Evolutionary conservation across 148 eudicot species (phyloP), one percentile per base, ranked within the genome.

Genomic region (Spergularia bocconei): DNA sequence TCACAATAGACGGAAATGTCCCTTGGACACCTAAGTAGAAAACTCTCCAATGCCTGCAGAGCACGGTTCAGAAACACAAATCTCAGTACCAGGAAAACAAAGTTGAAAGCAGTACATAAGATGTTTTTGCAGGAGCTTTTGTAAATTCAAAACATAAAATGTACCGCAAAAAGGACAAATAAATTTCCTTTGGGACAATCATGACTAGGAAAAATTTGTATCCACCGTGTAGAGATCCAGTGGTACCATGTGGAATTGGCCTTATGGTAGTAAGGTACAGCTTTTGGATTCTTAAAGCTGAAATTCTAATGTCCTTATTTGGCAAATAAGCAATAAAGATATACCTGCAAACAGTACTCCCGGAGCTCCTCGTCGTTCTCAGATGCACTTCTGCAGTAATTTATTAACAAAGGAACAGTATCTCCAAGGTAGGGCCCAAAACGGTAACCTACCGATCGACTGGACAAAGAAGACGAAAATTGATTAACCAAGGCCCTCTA

Each of bases 351-450:
- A 81, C 99, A 89, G 76, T 95, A 95, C 85, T 95, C 99, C 71
- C 94, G 94, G 77, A 92, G 97, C 84, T 95, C 99, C 80, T 95
- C 99, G 71, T 95, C 98, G 78, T 92, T 95, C 84, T 95, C 99
- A 51, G 99, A 91, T 62, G 97, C 96, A 82, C 83, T 90, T 75
- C 67, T 87, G 83, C 99, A 95, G 81, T 91, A 95, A 72, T 75
- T 84, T 25, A 92, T 86, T 19, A 95, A 79, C 65, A 95, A 78
- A 39, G 97, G 98, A 75, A 95, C 96, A 29, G 94, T 88, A 72
- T 92, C 99, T 78, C 93, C 90, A 64, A 95, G 97, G 82, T 95
- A 85, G 57, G 96, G 87, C 75, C 99, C 99, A 87, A 92, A 95
- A 25, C 98, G 97, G 73, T 89, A 95, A 66, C 99, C 99, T 84